phyloP scores from a whole-genome alignment of 768 basidiomycete genomes.

The Rhodotorula graminis region DNA sequence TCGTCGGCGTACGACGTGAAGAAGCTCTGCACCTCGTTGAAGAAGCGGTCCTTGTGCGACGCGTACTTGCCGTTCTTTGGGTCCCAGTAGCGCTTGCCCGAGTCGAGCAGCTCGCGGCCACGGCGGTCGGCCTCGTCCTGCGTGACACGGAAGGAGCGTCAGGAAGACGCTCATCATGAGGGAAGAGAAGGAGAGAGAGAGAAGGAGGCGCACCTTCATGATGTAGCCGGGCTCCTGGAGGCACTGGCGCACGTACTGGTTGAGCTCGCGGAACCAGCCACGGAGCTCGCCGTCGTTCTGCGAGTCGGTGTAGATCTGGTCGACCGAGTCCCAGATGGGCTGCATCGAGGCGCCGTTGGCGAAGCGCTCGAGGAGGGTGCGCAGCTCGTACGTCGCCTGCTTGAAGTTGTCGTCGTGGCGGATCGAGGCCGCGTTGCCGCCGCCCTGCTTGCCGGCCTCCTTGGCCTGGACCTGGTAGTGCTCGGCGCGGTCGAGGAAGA shows the following conservation, averaged over 20 bases:
- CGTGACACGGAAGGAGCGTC: not conserved
- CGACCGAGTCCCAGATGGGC: conserved; percentile 63
- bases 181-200: not conserved
- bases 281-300: conserved; percentile 66
- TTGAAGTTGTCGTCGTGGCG: conserved; percentile 56
- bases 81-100: conserved; percentile 72
- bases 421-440: conserved; percentile 45
- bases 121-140: conserved; percentile 62
- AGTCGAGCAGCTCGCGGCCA: conserved; percentile 61
- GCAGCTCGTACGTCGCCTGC: conserved; percentile 53
- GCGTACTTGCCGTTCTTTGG: conserved; percentile 57
- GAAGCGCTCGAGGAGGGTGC: conserved; percentile 83
- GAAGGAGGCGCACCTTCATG: conserved; percentile 51
- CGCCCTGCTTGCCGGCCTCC: conserved; percentile 48
- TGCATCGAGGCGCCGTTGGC: conserved; percentile 69
- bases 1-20: conserved; percentile 81
- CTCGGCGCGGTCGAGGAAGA: conserved; percentile 50
- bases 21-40: conserved; percentile 67
- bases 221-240: conserved; percentile 55
- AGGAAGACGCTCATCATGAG: not conserved
- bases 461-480: conserved; percentile 53
- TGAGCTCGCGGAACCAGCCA: conserved; percentile 40
- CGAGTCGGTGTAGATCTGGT: conserved; percentile 68
- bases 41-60: conserved; percentile 72
- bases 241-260: conserved; percentile 40